A percentile compares a stretch with the other conserved stretches of the same genome.
These are phyloP conservation scores for Candolleomyces eurysporus DNA, from an alignment of 768 basidiomycete species.

Conservation along the genomic window DNA sequence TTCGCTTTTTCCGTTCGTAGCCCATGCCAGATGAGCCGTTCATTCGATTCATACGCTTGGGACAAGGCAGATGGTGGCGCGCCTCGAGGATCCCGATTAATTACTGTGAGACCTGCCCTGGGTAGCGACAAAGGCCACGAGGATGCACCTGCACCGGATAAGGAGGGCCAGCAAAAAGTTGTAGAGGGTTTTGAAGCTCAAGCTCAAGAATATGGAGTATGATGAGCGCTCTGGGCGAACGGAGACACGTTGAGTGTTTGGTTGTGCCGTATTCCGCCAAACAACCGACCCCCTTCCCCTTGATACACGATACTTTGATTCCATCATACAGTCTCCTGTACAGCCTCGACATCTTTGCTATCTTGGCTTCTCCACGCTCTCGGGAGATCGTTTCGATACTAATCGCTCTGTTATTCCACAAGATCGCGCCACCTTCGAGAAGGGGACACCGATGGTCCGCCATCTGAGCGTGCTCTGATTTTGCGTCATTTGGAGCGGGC, in stretches of 20 bases:
- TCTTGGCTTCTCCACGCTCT: too few relatives aligned
- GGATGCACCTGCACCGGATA: neutral
- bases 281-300: neutral
- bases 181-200: neutral
- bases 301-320: neutral
- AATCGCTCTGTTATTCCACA: too few relatives aligned
- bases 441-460: too few relatives aligned
- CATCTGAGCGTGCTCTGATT: too few relatives aligned
- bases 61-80: neutral
- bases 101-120: constrained; percentile 7
- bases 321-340: neutral
- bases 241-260: constrained; percentile 8
- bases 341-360: too few relatives aligned
- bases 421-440: too few relatives aligned
- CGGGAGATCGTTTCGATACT: too few relatives aligned
- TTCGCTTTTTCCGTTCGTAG: constrained; percentile 44
- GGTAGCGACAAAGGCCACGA: neutral
- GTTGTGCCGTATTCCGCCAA: neutral
- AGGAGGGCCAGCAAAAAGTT: neutral
- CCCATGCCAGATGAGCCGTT: constrained; percentile 38
- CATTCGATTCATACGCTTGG: constrained; percentile 9
- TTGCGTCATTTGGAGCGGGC: too few relatives aligned
- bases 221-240: neutral
- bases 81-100: neutral
- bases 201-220: neutral